These are phyloP conservation scores for Phyllachora maydis DNA, from an alignment of 2,329 filamentous ascomycete genomes.

Conservation along the genomic window DNA sequence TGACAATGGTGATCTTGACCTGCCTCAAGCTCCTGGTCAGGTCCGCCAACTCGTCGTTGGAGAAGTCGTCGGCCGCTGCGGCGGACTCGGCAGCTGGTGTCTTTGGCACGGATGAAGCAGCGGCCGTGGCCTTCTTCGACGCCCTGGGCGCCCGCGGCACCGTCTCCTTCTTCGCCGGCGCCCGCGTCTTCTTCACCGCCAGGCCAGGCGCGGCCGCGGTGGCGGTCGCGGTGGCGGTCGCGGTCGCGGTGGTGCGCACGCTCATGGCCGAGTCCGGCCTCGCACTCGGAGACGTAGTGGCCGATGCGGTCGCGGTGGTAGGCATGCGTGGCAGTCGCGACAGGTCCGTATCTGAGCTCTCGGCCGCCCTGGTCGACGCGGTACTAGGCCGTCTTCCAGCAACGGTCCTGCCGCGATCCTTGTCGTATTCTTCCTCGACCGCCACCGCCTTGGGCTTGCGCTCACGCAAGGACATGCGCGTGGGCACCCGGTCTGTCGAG, in stretches of 20 bases:
- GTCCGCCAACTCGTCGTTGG: constrained; percentile 24
- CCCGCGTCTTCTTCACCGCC: constrained; percentile 38
- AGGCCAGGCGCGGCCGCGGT: too few relatives aligned
- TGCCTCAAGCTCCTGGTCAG: constrained; percentile 39
- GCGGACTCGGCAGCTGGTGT: too few relatives aligned
- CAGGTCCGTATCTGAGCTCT: constrained; percentile 6
- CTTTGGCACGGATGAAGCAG: constrained; percentile 2
- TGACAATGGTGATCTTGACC: constrained; percentile 40
- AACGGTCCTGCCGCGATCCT: constrained; percentile 40
- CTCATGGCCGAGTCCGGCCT: constrained; percentile 21
- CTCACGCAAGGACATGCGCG: constrained; percentile 54
- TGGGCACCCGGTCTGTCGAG: constrained; percentile 17
- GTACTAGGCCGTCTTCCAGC: constrained; percentile 31
- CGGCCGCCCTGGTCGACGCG: constrained; percentile 16
- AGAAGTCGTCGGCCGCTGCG: constrained; percentile 3
- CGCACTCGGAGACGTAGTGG: constrained; percentile 19
- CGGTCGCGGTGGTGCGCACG: constrained; percentile 14
- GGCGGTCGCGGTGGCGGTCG: too few relatives aligned
- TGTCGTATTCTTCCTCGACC: constrained; percentile 15
- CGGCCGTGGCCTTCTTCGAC: constrained; percentile 13
- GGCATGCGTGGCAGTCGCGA: constrained; percentile 4
- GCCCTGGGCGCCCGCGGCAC: constrained; percentile 10
- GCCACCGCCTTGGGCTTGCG: constrained; percentile 39
- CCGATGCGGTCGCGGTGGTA: constrained; percentile 8
- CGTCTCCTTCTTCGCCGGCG: constrained; percentile 21